Base-by-base conservation (phyloP, 257 asterid species). In the Penstemon barbatus region DNA sequence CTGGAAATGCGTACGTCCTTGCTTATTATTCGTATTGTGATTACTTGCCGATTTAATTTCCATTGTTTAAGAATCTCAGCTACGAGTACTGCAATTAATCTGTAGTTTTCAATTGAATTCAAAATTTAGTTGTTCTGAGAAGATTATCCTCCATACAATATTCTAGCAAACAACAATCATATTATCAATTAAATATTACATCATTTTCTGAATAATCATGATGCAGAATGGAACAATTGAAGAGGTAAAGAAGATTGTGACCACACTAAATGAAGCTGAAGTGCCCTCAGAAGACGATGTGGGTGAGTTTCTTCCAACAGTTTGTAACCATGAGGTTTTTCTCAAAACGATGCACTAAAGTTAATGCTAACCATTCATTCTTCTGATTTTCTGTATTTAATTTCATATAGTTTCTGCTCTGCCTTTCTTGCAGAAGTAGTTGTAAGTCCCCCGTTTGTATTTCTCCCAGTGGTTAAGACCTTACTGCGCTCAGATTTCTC, bases 281-380 rank as follows among this genome's bases (percentile, higher is more conserved):
- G 81, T 79, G 36, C 84, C 79, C 37, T 61, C 81, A n/a, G 84
- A 79, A 59, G 84, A 79, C 53, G 79, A 67, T 65, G 84, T 76
- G 5, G 84, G 84, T 73, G 54, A 56, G 76, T 60, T 40, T 71
- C 6, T 15, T 36, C 8, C 15, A 15, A 19, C 8, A 4, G 52
- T 18, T 36, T 18, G 18, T 54, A 19, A 18, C 3, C 39, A 9
- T 18, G n/a, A 15, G 18, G 3, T 4, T 19, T 54, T 11, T 7
- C 33, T 15, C 9, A 18, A 15, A 4, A 5, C 33, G 49, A 6
- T 6, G 59, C 59, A 5, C 11, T 54, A 15, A 6, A 1, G 0
- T 9, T 51, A 3, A 51, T 13, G 66, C 66, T 6, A 3, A 61
- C 18, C 4, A 41, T 4, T 42, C 25, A 7, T 19, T 6, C 44